These are phyloP conservation scores for Lachancea mirantina DNA, from an alignment of 805 yeast genomes.

Conservation along the genomic window DNA sequence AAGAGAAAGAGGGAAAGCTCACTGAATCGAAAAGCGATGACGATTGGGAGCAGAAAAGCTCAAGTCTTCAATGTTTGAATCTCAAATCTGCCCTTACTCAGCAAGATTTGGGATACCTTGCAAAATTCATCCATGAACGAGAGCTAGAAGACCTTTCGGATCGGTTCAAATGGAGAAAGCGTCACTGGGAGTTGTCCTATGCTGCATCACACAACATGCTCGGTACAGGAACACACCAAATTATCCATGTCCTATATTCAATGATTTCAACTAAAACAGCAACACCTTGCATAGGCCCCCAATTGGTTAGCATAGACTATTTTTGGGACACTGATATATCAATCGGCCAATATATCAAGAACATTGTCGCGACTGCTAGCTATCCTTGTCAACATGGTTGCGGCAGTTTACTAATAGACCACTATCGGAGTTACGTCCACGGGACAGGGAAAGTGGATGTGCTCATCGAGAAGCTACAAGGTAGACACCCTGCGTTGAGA, in stretches of 20 bases:
- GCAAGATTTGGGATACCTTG: conserved; percentile 29
- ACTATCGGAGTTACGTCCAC: conserved; percentile 81
- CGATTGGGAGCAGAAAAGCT: conserved; percentile 9
- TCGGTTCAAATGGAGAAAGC: conserved; percentile 29
- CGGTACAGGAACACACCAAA: conserved; percentile 71
- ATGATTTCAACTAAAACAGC: conserved; percentile 77
- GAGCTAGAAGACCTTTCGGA: conserved; percentile 28
- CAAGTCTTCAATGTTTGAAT: conserved; percentile 15
- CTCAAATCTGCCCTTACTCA: conserved; percentile 27
- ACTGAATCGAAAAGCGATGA: conserved; percentile 7
- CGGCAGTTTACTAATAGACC: conserved; percentile 61
- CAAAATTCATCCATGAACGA: conserved; percentile 28
- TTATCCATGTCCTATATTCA: conserved; percentile 69
- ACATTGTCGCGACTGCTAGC: conserved; percentile 58
- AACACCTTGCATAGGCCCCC: conserved; percentile 92
- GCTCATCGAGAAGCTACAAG: conserved; percentile 53
- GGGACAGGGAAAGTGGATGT: conserved; percentile 80
- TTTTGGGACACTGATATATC: conserved; percentile 89
- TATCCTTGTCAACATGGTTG: conserved; percentile 76
- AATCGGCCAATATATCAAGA: conserved; percentile 83
- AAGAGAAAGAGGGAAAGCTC: conserved; percentile 23
- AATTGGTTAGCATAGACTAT: conserved; percentile 70
- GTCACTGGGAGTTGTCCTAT: conserved; percentile 65
- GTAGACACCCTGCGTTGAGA: conserved; percentile 51
- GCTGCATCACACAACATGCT: conserved; percentile 47